These are phyloP conservation scores for Malus orientalis DNA, from an alignment of 306 rosid genomes.

Conservation along the genomic window DNA sequence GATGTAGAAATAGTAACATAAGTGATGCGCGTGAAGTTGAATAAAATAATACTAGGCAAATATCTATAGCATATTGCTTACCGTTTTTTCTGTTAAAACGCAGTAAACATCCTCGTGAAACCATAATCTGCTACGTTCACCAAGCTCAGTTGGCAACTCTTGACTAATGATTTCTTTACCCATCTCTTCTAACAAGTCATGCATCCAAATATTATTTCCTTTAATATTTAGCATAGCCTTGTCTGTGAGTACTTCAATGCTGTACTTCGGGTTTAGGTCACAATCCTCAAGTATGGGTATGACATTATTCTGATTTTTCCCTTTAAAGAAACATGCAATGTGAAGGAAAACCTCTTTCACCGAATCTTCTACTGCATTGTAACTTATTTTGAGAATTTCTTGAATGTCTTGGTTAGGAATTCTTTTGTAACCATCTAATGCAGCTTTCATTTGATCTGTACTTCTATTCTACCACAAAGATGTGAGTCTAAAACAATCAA, in stretches of 20 bases:
- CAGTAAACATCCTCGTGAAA: no score
- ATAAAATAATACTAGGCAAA: neutral
- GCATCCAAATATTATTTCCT: no score
- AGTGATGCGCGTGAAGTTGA: neutral
- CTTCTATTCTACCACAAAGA: conserved; percentile 7
- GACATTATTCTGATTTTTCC: neutral
- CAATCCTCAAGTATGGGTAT: neutral
- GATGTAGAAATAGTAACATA: no score
- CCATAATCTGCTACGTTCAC: no score
- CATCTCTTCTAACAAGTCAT: no score
- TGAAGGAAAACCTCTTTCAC: conserved; percentile 22
- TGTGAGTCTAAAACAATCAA: conserved; percentile 25
- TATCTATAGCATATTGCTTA: neutral
- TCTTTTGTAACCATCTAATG: conserved; percentile 13
- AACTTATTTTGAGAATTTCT: conserved; percentile 23
- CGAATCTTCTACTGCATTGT: conserved; percentile 9
- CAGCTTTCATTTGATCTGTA: conserved; percentile 17
- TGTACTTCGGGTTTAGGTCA: no score
- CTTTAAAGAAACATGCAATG: conserved; percentile 36
- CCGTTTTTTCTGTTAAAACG: no score
- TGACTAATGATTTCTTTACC: no score
- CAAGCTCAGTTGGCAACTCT: no score
- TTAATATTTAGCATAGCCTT: no score
- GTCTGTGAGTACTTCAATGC: no score
- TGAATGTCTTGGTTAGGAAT: conserved; percentile 27